phyloP scores from a whole-genome alignment of 768 basidiomycete genomes.

The Lactarius deliciosus region DNA sequence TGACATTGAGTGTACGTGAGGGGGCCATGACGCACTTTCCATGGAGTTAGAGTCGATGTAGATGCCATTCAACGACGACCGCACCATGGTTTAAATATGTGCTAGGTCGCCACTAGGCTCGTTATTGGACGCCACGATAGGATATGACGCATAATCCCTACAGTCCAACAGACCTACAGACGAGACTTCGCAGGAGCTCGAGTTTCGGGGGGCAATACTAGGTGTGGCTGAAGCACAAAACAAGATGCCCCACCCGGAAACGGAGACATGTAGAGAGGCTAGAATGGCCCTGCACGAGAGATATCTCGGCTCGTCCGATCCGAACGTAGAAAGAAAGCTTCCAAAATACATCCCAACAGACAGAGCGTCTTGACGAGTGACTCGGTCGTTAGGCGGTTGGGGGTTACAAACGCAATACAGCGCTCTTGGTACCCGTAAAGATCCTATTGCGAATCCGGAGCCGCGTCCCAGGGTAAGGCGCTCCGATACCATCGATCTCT shows the following conservation, averaged over 20 bases:
- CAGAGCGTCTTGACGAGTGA: constrained; percentile 1
- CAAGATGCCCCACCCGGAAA: neutral
- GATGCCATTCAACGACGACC: neutral
- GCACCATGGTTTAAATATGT: constrained; percentile 1
- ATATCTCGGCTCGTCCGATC: neutral
- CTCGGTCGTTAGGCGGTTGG: neutral
- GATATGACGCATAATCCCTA: constrained; percentile 7
- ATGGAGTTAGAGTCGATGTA: neutral
- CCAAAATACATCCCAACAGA: constrained; percentile 6
- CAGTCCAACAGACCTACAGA: constrained; percentile 12
- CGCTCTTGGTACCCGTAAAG: neutral
- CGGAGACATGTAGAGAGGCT: neutral
- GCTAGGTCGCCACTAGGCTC: neutral
- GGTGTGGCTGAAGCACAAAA: neutral
- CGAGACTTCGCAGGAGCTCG: neutral
- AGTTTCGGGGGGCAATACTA: neutral
- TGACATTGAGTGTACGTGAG: neutral
- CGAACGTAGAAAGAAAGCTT: neutral
- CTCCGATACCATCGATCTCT: too few relatives aligned
- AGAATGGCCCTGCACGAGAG: neutral
- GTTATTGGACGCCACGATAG: neutral
- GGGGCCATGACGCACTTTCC: neutral
- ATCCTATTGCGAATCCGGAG: neutral
- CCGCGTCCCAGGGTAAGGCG: neutral
- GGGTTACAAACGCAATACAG: neutral